phyloP scores from a whole-genome alignment of 2,329 filamentous ascomycete species.

The Beauveria australis region DNA sequence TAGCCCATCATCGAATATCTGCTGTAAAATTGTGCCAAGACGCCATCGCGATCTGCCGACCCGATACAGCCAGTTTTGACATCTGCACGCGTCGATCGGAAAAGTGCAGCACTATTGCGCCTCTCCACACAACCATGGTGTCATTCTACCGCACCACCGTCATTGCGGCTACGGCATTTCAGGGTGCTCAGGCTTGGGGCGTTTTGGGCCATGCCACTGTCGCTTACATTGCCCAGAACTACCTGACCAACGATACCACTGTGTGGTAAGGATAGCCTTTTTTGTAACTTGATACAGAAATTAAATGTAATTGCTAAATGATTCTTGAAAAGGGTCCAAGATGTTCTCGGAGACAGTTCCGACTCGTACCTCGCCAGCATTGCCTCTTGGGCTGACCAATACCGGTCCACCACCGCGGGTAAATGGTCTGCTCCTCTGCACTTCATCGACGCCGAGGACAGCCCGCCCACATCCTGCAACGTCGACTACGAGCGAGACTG shows the following conservation, averaged over 20 bases:
- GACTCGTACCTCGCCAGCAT: slow-evolving; percentile 39
- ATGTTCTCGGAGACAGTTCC: slow-evolving; percentile 32
- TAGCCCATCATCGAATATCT: not conserved
- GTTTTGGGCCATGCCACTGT: slow-evolving; percentile 43
- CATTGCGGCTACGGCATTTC: slow-evolving; percentile 11
- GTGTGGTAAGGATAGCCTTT: slow-evolving; percentile 12
- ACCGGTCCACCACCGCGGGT: slow-evolving; percentile 37
- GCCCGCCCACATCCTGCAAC: slow-evolving; percentile 20
- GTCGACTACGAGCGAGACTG: slow-evolving; percentile 36
- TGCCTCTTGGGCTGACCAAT: slow-evolving; percentile 36
- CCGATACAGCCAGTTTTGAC: not conserved
- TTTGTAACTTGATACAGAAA: not conserved
- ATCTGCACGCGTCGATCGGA: not conserved
- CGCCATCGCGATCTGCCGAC: slow-evolving; percentile 6
- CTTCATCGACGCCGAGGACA: slow-evolving; percentile 43
- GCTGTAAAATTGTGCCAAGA: slow-evolving; percentile 4
- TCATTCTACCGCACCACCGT: slow-evolving; percentile 7
- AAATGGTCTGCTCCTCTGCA: slow-evolving; percentile 38
- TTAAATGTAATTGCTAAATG: not conserved
- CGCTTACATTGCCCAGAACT: slow-evolving; percentile 44
- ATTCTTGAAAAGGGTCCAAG: slow-evolving; percentile 17
- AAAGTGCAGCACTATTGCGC: not conserved
- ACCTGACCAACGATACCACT: slow-evolving; percentile 32
- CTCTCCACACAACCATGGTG: slow-evolving; percentile 5
- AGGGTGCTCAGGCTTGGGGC: slow-evolving; percentile 28